A percentile compares a stretch with the other conserved stretches of the same genome.
Conservation (phyloP, 148 eudicot species). For the Linanthus parryae region DNA sequence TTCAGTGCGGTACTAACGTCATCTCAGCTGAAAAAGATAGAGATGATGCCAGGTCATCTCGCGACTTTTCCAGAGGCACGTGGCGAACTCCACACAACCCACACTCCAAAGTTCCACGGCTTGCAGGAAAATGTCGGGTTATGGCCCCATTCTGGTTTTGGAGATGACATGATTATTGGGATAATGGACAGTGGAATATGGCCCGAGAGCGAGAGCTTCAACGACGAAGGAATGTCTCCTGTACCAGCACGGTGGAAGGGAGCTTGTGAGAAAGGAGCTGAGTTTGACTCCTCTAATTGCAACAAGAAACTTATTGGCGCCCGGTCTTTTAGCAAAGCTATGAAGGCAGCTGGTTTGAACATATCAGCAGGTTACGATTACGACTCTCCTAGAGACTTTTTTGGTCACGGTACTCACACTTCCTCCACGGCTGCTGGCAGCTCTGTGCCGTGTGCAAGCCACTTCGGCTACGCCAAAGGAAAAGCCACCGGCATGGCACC, state of each 20-base stretch:
- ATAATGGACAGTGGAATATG: slow-evolving; percentile 43
- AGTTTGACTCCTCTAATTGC: slow-evolving; percentile 27
- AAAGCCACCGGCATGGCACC: slow-evolving; percentile 37
- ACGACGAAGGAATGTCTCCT: slow-evolving; percentile 24
- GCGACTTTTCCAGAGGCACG: slow-evolving; percentile 4
- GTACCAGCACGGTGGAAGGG: slow-evolving; percentile 36
- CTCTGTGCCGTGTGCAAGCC: slow-evolving; percentile 7
- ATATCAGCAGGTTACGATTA: slow-evolving; percentile 4
- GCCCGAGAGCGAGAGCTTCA: slow-evolving; percentile 39
- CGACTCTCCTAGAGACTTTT: slow-evolving; percentile 23
- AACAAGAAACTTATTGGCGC: slow-evolving; percentile 42
- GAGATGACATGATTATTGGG: slow-evolving; percentile 27
- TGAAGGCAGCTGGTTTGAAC: background rate
- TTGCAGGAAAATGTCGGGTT: slow-evolving; percentile 7
- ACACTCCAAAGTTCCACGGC: slow-evolving; percentile 11
- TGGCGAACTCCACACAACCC: slow-evolving; percentile 13
- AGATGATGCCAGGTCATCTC: slow-evolving; percentile 16
- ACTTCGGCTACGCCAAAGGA: slow-evolving; percentile 31
- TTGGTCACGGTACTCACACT: slow-evolving; percentile 48
- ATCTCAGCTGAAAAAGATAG: slow-evolving; percentile 7
- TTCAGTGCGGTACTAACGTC: slow-evolving; percentile 19
- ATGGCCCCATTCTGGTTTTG: slow-evolving; percentile 9
- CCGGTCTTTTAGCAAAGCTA: background rate
- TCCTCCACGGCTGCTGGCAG: slow-evolving; percentile 43
- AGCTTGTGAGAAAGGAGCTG: slow-evolving; percentile 20